Base-by-base conservation (phyloP, 2,329 filamentous ascomycete genomes). In the Claviceps paspali region DNA sequence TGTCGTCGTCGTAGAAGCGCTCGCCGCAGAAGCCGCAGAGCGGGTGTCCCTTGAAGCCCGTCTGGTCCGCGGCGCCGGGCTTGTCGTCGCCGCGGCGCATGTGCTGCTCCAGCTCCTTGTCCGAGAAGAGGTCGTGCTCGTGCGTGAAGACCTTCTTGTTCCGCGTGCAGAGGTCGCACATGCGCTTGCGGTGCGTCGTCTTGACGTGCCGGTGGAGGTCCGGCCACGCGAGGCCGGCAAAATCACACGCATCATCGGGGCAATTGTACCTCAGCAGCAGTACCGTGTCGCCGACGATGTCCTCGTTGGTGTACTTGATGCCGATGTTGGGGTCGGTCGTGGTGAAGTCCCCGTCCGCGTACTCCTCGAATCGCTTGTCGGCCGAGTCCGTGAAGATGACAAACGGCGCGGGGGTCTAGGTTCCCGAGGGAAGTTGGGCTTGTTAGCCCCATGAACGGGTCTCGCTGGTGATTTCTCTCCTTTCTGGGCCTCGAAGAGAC, bases 101-200 rank as follows among this genome's bases (percentile, higher is more conserved):
- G 56, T 98, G 91, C 50, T 76, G 82, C 47, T 82, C 77, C 35
- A 96, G 66, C 47, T 88, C 84, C 44, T 78, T 73, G 43, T 76
- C 71, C 1, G 82, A 80, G 56, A 95, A 96, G 1, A 98, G 69
- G 44, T 92, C 84, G 54, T 98, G 91, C 59, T 98, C 91, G 60
- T 98, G 91, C 1, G 91, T 95, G 50, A 98, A 98, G 24, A 95
- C 86, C 53, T 94, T 95, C 62, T 98, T 98, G 64, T 95, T 87
- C 42, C 86, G 69, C 6, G 87, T 72, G 59, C 87, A 95, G 9
- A 94, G 67, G 56, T 94, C 85, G 58, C 82, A 92, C 79, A 92
- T 87, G 54, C 82, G 79, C 62, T 88, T 93, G 45, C 79, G 70
- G 62, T 98, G 91, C 40, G 71, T 73, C 36, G 67, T 74, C 52